These are phyloP conservation scores for Fusarium mangiferae DNA, from an alignment of 2,329 filamentous ascomycete species.

Conservation along the genomic window DNA sequence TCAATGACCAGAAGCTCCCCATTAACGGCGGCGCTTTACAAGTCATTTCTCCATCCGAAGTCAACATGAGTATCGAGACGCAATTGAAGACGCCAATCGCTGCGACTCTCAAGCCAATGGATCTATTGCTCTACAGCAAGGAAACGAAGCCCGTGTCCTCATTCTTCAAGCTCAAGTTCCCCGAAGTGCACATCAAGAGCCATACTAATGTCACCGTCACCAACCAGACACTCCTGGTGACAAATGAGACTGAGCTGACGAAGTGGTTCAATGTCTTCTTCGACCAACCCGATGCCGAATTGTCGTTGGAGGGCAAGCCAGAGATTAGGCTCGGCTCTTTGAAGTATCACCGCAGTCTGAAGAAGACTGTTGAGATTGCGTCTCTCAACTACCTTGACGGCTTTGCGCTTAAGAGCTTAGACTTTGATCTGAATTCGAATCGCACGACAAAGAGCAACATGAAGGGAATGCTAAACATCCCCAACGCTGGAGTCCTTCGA, in stretches of 20 bases:
- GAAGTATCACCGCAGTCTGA: slow-evolving; percentile 49
- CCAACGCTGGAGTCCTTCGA: slow-evolving; percentile 56
- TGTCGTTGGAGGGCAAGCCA: slow-evolving; percentile 53
- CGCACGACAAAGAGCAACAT: slow-evolving; percentile 54
- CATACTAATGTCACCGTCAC: slow-evolving; percentile 50
- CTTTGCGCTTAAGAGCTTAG: slow-evolving; percentile 52
- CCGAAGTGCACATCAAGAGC: slow-evolving; percentile 48
- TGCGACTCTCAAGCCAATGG: slow-evolving; percentile 51
- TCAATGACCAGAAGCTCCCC: slow-evolving; percentile 54
- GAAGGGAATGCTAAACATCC: slow-evolving; percentile 55
- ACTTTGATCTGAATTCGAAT: slow-evolving; percentile 52
- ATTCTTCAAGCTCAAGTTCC: slow-evolving; percentile 43
- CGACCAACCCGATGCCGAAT: slow-evolving; percentile 47
- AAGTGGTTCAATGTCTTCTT: slow-evolving; percentile 55
- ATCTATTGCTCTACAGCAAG: slow-evolving; percentile 55
- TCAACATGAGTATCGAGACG: slow-evolving; percentile 52
- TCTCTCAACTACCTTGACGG: slow-evolving; percentile 54
- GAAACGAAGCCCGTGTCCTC: slow-evolving; percentile 39
- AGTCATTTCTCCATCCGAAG: slow-evolving; percentile 46
- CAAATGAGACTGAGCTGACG: slow-evolving; percentile 53
- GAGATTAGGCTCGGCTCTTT: slow-evolving; percentile 54
- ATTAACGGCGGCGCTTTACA: slow-evolving; percentile 51
- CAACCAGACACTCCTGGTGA: slow-evolving; percentile 50
- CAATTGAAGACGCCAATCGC: slow-evolving; percentile 52
- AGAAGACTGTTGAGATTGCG: slow-evolving; percentile 55